A percentile compares a stretch with the other conserved stretches of the same genome.
phyloP scores from a whole-genome alignment of 1,139 yeast genomes.

The Diutina rugosa region DNA sequence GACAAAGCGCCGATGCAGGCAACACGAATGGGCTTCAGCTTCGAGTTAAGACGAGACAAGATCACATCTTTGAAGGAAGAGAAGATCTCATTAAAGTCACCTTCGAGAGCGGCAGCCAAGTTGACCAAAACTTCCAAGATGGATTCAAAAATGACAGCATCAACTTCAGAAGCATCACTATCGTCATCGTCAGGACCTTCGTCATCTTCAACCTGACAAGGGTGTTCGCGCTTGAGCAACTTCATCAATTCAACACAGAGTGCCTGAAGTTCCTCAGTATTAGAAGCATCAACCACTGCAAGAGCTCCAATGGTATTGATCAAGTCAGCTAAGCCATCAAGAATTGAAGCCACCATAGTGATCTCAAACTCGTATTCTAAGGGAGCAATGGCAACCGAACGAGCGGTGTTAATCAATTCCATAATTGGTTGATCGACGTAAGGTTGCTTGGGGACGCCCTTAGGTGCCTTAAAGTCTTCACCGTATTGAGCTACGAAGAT shows the following conservation, averaged over 20 bases:
- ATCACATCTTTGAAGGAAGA: constrained; percentile 60
- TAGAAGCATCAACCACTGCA: constrained; percentile 42
- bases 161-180: constrained; percentile 75
- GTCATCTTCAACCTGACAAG: constrained; percentile 52
- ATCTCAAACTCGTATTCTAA: constrained; percentile 74
- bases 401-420: constrained; percentile 49
- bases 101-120: constrained; percentile 62
- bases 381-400: constrained; percentile 49
- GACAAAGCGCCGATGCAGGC: constrained; percentile 84
- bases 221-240: constrained; percentile 68
- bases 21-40: constrained; percentile 65
- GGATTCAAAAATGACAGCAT: constrained; percentile 72
- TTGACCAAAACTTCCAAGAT: constrained; percentile 77
- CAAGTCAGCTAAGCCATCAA: constrained; percentile 65
- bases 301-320: constrained; percentile 64
- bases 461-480: constrained; percentile 43
- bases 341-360: constrained; percentile 65
- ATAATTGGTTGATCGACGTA: constrained; percentile 47
- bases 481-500: constrained; percentile 48
- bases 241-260: constrained; percentile 60
- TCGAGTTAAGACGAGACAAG: constrained; percentile 45
- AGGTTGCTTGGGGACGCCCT: constrained; percentile 50
- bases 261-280: constrained; percentile 47
- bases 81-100: constrained; percentile 63
- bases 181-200: constrained; percentile 37